These are phyloP conservation scores for Thalassiosira livingstoniorum DNA, from an alignment of 352 stramenopile genomes.

Conservation along the genomic window DNA sequence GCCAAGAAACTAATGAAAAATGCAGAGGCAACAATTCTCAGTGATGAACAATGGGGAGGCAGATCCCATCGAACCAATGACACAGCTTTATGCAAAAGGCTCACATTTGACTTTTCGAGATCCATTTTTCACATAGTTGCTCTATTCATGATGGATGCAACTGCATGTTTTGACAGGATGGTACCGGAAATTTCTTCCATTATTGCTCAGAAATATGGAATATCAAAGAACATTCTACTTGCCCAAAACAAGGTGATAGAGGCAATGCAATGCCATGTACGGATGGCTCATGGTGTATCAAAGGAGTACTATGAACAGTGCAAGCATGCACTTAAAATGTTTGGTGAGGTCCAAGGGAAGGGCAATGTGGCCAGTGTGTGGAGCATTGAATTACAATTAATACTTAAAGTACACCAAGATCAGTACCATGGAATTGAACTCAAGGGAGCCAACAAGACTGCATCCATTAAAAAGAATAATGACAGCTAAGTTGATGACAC, in stretches of 20 bases:
- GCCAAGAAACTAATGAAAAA: neutral
- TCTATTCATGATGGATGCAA: neutral
- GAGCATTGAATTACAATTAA: neutral
- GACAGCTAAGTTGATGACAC: too few species aligned
- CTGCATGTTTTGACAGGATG: conserved; percentile 7
- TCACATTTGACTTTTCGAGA: conserved; percentile 7
- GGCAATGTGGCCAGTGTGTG: neutral
- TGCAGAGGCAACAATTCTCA: neutral
- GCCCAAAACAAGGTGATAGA: neutral
- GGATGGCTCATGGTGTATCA: neutral
- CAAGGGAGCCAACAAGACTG: too few species aligned
- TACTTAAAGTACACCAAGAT: too few species aligned
- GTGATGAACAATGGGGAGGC: too few species aligned
- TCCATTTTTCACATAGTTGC: conserved; percentile 15
- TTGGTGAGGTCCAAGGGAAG: conserved; percentile 7
- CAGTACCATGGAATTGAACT: too few species aligned
- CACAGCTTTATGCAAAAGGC: neutral
- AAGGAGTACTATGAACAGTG: neutral
- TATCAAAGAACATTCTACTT: neutral
- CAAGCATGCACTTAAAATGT: neutral
- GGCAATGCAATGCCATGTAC: neutral
- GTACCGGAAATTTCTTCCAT: neutral
- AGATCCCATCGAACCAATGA: neutral
- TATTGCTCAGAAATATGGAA: neutral
- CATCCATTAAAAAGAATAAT: too few species aligned